Conservation (phyloP, 257 asterid genomes). For the Scutellaria minor region DNA sequence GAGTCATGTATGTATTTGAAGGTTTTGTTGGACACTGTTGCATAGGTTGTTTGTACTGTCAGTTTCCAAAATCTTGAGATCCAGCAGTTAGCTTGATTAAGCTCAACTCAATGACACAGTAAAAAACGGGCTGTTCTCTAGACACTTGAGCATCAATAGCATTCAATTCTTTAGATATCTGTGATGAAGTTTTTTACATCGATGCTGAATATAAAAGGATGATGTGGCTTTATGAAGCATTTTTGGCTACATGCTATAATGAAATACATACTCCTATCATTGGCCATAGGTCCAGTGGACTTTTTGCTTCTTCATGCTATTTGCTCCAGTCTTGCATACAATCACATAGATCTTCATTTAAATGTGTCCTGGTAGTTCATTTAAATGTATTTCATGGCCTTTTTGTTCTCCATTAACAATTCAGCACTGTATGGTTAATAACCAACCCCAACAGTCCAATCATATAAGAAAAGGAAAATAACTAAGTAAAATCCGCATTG, state of each 20-base stretch:
- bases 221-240: conserved; percentile 4
- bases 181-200: not conserved
- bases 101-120: conserved; percentile 4
- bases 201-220: not conserved
- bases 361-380: not conserved
- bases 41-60: not conserved
- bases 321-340: not conserved
- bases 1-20: not conserved
- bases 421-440: not conserved
- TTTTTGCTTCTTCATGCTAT: not conserved
- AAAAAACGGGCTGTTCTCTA: not conserved
- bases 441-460: not conserved
- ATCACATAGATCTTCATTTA: not conserved
- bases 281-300: not conserved
- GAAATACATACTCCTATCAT: not conserved
- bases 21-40: conserved; percentile 22
- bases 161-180: conserved; percentile 10
- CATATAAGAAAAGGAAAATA: not conserved
- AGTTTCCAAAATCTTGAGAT: not conserved
- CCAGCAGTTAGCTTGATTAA: not conserved
- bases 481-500: not conserved
- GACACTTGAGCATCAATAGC: not conserved
- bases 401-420: not conserved
- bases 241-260: not conserved
- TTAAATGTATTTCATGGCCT: not conserved